Base-by-base conservation (phyloP, 495 filamentous ascomycete genomes). In the Aspergillus panamensis region DNA sequence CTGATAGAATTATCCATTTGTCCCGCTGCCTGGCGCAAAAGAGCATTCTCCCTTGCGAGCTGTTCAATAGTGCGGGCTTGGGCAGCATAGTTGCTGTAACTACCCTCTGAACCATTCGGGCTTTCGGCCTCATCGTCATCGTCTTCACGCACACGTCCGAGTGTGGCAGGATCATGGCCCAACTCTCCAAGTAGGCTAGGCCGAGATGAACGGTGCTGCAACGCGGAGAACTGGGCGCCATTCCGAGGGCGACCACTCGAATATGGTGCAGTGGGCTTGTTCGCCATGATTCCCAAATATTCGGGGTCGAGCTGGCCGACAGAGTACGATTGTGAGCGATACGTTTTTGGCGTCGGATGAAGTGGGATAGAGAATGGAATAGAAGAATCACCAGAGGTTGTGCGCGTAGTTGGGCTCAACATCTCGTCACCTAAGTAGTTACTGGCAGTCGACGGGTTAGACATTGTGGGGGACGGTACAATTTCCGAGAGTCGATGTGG, bases 241-340 rank as follows among this genome's bases (percentile, higher is more conserved):
- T 66, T 73, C 62, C 82, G 60, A 69, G 72, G 51, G 75, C 77
- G 65, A 69, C 67, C 45, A 73, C 72, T 37, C 64, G 74, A 21
- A 70, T 63, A 62, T 62, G 76, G 68, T 66, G 63, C 66, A 16
- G 77, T 69, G 39, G 77, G 61, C 59, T 80, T 73, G 53, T 74
- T 74, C 14, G 82, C 67, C 60, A 74, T 69, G 21, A 77, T 57
- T 32, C 59, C 73, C 56, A 73, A 56, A 35, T 69, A 69, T 48
- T 96, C 91, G 7, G 86, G 81, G 21, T 96, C 92, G 59, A 90
- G 71, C 68, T 98, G 94, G 21, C 94, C 94, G 29, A 96, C 92
- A 2, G 93, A 97, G 69, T 97, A 97, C 6, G 94, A 98, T 73
- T 96, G 90, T 13, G 94, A 98, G 31, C 94, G 88, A 65, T 95